A percentile compares a stretch with the other conserved stretches of the same genome.
Conservation (phyloP, 2,329 filamentous ascomycete genomes). For the Pseudogymnoascus verrucosus region DNA sequence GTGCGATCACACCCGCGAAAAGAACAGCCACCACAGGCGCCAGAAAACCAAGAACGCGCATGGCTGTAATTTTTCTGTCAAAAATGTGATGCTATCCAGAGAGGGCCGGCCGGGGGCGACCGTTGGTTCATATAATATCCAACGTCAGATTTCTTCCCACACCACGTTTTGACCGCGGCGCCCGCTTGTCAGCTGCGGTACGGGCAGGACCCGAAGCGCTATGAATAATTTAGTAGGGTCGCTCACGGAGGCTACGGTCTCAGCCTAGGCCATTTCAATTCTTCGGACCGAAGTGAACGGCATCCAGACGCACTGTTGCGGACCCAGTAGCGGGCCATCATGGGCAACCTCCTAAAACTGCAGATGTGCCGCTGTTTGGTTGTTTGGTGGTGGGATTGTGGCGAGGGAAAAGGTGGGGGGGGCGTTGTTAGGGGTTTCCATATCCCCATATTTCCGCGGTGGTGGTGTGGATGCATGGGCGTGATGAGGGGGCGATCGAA, state of each 20-base stretch:
- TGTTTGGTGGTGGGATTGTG: neutral
- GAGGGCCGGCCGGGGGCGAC: neutral
- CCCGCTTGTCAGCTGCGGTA: neutral
- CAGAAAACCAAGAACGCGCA: neutral
- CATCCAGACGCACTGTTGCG: neutral
- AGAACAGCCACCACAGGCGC: neutral
- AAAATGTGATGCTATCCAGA: neutral
- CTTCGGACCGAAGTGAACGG: neutral
- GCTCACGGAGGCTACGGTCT: too few species aligned
- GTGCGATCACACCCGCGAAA: neutral
- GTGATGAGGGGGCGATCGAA: neutral
- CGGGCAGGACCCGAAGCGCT: neutral
- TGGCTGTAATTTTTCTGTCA: neutral
- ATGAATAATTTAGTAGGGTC: neutral
- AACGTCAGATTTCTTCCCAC: too few species aligned
- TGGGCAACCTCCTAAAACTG: neutral
- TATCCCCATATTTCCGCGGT: neutral
- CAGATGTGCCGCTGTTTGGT: neutral
- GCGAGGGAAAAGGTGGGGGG: neutral
- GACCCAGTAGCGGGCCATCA: neutral
- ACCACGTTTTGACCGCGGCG: neutral
- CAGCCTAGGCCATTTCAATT: neutral
- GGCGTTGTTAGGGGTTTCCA: neutral
- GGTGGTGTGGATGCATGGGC: neutral
- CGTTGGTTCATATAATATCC: neutral